phyloP scores from a whole-genome alignment of 2,329 filamentous ascomycete genomes.

The Penicillium concentricum region DNA sequence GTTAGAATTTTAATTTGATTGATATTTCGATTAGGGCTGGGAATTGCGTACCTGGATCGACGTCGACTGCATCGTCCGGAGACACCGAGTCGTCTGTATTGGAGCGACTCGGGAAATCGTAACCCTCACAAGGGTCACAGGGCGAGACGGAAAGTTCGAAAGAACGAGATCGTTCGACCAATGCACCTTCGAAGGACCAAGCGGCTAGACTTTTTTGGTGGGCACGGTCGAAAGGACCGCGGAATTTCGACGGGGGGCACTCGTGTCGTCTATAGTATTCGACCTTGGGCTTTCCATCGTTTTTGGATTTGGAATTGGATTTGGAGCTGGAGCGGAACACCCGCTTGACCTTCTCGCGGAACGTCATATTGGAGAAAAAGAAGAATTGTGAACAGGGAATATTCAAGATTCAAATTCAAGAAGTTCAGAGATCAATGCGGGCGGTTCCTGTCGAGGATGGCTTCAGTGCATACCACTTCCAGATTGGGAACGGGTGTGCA shows the following conservation, averaged over 20 bases:
- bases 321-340: constrained; percentile 33
- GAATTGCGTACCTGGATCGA: constrained; percentile 22
- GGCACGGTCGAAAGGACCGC: constrained; percentile 47
- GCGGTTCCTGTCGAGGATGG: constrained; percentile 13
- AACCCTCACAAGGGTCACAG: constrained; percentile 27
- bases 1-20: constrained; percentile 8
- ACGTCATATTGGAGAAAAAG: constrained; percentile 31
- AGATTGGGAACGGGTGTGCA: constrained; percentile 34
- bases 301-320: constrained; percentile 15
- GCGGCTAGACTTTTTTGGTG: constrained; percentile 45
- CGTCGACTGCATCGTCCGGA: constrained; percentile 14
- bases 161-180: constrained; percentile 35
- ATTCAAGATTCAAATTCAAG: constrained; percentile 6
- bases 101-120: constrained; percentile 18
- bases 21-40: neutral
- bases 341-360: constrained; percentile 39
- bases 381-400: neutral
- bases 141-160: constrained; percentile 41
- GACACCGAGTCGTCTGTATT: constrained; percentile 19
- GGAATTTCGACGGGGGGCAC: constrained; percentile 50
- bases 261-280: constrained; percentile 51
- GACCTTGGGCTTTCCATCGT: constrained; percentile 32
- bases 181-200: constrained; percentile 45
- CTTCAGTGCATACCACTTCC: constrained; percentile 33
- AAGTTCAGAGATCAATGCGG: constrained; percentile 13